A percentile compares a stretch with the other conserved stretches of the same genome.
Conservation (phyloP, 306 rosid species). For the Quillaja saponaria region DNA sequence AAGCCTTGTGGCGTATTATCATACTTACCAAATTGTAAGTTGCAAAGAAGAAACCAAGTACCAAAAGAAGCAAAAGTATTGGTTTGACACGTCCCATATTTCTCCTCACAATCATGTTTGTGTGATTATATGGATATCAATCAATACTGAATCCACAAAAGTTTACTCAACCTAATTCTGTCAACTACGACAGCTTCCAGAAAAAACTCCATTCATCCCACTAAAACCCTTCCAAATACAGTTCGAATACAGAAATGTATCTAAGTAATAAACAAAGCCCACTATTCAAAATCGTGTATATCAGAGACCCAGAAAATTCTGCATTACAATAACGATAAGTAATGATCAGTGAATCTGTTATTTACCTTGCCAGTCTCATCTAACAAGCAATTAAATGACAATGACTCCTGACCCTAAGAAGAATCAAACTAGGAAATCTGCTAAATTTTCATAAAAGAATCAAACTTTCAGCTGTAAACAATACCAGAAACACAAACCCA, state of each 20-base stretch:
- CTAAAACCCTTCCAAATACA: conserved; percentile 15
- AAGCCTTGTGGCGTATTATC: conserved; percentile 48
- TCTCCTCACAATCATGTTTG: conserved; percentile 65
- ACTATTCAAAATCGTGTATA: conserved; percentile 4
- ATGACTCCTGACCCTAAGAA: neutral
- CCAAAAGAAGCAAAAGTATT: conserved; percentile 59
- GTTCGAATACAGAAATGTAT: neutral
- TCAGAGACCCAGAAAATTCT: conserved; percentile 27
- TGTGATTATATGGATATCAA: neutral
- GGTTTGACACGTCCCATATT: conserved; percentile 61
- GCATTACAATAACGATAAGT: conserved; percentile 25
- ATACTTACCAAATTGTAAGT: conserved; percentile 67
- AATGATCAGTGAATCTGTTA: conserved; percentile 12
- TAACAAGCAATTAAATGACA: neutral
- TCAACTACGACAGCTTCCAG: conserved; percentile 22
- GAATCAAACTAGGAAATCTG: conserved; percentile 7
- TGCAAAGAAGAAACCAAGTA: conserved; percentile 69
- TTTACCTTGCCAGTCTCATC: neutral
- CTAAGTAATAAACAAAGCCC: conserved; percentile 1
- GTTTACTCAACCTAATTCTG: conserved; percentile 29
- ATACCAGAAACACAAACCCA: conserved; percentile 20
- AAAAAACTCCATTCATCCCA: conserved; percentile 20
- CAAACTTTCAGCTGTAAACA: neutral
- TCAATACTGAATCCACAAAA: conserved; percentile 29
- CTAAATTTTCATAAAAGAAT: neutral